Percentiles rank a stretch among this genome's conserved stretches.
Evolutionary conservation across 2,329 filamentous ascomycete species (phyloP).

Genomic region (Beauveria medogensis): DNA sequence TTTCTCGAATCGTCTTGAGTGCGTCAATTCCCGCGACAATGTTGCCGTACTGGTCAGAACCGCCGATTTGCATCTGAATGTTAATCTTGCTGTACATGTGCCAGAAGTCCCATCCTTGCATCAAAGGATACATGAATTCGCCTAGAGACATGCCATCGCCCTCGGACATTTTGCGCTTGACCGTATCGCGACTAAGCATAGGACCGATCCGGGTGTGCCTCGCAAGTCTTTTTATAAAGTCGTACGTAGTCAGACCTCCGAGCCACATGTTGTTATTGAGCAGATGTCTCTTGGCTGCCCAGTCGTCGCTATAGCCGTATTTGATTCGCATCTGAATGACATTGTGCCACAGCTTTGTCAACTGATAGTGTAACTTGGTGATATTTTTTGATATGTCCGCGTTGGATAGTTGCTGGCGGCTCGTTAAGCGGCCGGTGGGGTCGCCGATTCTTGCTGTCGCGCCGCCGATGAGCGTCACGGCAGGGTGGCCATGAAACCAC

Average conservation of each 20-base stretch:
- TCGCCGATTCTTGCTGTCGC: slow-evolving; percentile 74
- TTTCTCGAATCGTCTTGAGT: slow-evolving; percentile 64
- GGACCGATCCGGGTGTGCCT: slow-evolving; percentile 68
- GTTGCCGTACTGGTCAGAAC: slow-evolving; percentile 94
- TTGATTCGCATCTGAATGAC: slow-evolving; percentile 58
- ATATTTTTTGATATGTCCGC: slow-evolving; percentile 54
- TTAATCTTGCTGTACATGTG: slow-evolving; percentile 60
- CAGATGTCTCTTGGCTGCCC: slow-evolving; percentile 59
- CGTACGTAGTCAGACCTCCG: slow-evolving; percentile 60
- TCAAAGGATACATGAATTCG: slow-evolving; percentile 86
- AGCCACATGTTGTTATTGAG: slow-evolving; percentile 84
- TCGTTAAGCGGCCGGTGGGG: slow-evolving; percentile 60
- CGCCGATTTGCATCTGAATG: slow-evolving; percentile 83
- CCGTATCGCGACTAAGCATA: slow-evolving; percentile 82
- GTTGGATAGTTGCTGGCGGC: slow-evolving; percentile 45
- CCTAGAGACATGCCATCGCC: slow-evolving; percentile 90
- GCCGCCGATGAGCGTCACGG: slow-evolving; percentile 61
- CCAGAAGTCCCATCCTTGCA: slow-evolving; percentile 98
- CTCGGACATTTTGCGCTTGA: slow-evolving; percentile 74
- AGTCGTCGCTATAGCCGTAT: slow-evolving; percentile 55
- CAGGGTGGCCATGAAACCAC: slow-evolving; percentile 65
- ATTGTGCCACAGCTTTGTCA: slow-evolving; percentile 66
- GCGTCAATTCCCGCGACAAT: slow-evolving; percentile 85
- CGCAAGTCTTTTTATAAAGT: slow-evolving; percentile 69
- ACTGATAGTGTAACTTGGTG: slow-evolving; percentile 59